Conservation (phyloP, 805 yeast genomes). For the Blastobotrys mokoenaii region DNA sequence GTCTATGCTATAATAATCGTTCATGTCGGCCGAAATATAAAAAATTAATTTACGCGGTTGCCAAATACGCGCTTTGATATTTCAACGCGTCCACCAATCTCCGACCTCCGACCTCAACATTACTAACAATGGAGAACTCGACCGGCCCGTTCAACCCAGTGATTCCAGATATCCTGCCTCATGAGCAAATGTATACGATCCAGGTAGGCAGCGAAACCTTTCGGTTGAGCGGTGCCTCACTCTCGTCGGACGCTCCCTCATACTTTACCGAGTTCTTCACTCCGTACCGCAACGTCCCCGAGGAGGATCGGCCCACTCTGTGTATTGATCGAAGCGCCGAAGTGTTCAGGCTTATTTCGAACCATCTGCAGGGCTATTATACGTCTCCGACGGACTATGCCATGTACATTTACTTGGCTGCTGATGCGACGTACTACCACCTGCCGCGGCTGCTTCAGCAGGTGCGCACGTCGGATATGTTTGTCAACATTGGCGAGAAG, state of each 20-base stretch:
- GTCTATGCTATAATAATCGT: constrained; percentile 27
- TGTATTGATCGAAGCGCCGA: constrained; percentile 69
- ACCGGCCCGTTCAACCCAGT: constrained; percentile 17
- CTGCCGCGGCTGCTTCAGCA: constrained; percentile 46
- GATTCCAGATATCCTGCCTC: constrained; percentile 44
- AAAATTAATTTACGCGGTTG: too few relatives aligned
- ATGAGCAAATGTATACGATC: constrained; percentile 57
- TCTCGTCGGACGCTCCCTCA: constrained; percentile 81
- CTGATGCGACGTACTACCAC: constrained; percentile 67
- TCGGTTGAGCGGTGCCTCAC: constrained; percentile 71
- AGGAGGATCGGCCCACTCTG: constrained; percentile 32
- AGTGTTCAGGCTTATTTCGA: constrained; percentile 56
- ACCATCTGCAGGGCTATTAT: constrained; percentile 66
- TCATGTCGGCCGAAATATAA: constrained; percentile 5
- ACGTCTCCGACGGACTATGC: constrained; percentile 51
- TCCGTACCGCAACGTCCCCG: constrained; percentile 23
- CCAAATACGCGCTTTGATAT: background rate
- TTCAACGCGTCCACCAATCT: background rate
- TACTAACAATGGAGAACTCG: constrained; percentile 1
- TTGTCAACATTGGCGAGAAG: constrained; percentile 48
- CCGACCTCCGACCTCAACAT: background rate
- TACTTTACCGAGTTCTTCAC: constrained; percentile 70
- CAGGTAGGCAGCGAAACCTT: constrained; percentile 61
- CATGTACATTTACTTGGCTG: constrained; percentile 51
- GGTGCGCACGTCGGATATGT: constrained; percentile 47